phyloP scores from a whole-genome alignment of 805 yeast species.

The Starmera amethionina region DNA sequence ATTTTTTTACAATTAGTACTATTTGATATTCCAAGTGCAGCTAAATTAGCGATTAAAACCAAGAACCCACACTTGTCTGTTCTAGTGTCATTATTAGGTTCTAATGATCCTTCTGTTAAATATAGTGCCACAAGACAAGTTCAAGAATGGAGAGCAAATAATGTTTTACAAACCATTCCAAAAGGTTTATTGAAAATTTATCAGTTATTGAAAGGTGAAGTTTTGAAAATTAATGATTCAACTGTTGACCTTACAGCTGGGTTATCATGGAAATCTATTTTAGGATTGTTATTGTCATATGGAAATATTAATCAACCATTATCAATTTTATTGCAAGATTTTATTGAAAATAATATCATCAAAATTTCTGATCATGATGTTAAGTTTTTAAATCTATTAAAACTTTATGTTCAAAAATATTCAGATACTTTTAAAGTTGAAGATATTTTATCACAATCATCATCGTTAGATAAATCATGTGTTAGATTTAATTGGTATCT shows the following conservation, averaged over 20 bases:
- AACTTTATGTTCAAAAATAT: slow-evolving; percentile 18
- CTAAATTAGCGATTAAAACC: slow-evolving; percentile 46
- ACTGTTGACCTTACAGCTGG: slow-evolving; percentile 29
- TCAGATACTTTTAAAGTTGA: slow-evolving; percentile 7
- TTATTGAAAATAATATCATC: slow-evolving; percentile 12
- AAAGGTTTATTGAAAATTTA: slow-evolving; percentile 45
- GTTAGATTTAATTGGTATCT: slow-evolving; percentile 43
- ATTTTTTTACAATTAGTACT: slow-evolving; percentile 41
- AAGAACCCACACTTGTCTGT: slow-evolving; percentile 64
- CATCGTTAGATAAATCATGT: slow-evolving; percentile 18
- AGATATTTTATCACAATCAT: slow-evolving; percentile 10
- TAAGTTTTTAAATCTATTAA: slow-evolving; percentile 18
- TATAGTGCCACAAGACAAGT: slow-evolving; percentile 53
- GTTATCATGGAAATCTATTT: slow-evolving; percentile 56
- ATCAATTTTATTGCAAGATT: slow-evolving; percentile 21
- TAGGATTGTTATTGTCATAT: slow-evolving; percentile 55
- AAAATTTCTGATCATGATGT: slow-evolving; percentile 8
- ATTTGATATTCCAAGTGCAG: slow-evolving; percentile 55
- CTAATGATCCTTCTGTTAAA: slow-evolving; percentile 52
- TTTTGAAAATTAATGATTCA: slow-evolving; percentile 16
- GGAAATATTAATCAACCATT: slow-evolving; percentile 36
- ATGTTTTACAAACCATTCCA: slow-evolving; percentile 39
- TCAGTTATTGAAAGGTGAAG: slow-evolving; percentile 50
- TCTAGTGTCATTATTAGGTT: slow-evolving; percentile 58
- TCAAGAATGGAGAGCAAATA: slow-evolving; percentile 47